These are phyloP conservation scores for Collybiopsis luxurians DNA, from an alignment of 768 basidiomycete species.

Conservation along the genomic window DNA sequence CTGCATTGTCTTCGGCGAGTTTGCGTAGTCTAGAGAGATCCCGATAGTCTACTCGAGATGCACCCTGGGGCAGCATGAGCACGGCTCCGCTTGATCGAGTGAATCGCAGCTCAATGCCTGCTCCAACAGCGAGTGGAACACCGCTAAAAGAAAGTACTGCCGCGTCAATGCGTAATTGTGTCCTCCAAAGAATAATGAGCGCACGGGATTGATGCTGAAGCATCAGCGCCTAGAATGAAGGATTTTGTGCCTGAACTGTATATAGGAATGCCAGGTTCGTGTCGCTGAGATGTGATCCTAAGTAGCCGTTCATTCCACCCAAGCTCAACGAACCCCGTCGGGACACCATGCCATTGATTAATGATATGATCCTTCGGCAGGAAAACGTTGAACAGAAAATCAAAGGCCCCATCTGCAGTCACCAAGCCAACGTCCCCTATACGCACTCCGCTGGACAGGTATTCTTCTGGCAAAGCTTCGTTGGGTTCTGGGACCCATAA, in stretches of 20 bases:
- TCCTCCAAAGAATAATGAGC: no score
- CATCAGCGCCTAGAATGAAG: no score
- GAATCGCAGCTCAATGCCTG: not conserved
- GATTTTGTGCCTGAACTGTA: not conserved
- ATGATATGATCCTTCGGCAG: not conserved
- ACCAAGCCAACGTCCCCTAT: conserved; percentile 1
- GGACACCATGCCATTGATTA: not conserved
- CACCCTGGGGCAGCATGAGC: conserved; percentile 16
- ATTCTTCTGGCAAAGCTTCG: conserved; percentile 8
- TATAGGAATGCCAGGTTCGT: not conserved
- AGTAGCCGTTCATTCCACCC: not conserved
- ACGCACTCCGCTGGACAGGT: conserved; percentile 9
- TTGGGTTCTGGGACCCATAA: conserved; percentile 23
- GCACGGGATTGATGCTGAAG: no score
- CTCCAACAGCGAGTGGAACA: no score
- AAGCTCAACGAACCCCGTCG: not conserved
- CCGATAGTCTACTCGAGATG: conserved; percentile 9
- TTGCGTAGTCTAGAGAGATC: conserved; percentile 4
- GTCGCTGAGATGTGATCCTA: not conserved
- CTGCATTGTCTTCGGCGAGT: conserved; percentile 14
- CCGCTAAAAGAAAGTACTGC: no score
- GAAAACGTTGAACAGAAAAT: conserved; percentile 8
- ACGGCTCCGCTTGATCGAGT: conserved; percentile 12
- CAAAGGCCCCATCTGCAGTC: not conserved
- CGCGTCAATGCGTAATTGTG: no score